A percentile compares a stretch with the other conserved stretches of the same genome.
Evolutionary conservation across 1,284 basidiomycete species (phyloP).

Genomic region (Irpex sp.): DNA sequence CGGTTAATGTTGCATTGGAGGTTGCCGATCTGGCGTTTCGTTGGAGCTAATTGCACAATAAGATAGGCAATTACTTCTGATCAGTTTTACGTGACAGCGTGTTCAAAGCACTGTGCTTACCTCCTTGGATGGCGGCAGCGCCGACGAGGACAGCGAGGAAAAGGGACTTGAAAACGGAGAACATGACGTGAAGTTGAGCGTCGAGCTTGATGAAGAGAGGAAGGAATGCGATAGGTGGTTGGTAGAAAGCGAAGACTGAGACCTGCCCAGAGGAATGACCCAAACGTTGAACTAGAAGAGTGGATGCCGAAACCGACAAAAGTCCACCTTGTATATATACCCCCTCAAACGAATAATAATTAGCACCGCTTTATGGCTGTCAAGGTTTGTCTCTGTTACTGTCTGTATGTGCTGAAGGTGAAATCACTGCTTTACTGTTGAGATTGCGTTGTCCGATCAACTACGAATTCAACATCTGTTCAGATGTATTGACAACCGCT

Average conservation of each 20-base stretch:
- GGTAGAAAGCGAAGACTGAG: conserved; percentile 4
- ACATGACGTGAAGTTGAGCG: neutral
- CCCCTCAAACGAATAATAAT: too few species aligned
- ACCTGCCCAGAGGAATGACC: neutral
- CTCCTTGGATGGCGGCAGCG: conserved; percentile 8
- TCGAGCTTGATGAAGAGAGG: conserved; percentile 2
- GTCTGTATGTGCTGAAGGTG: neutral
- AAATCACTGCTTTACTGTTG: neutral
- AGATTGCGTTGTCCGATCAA: neutral
- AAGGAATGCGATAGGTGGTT: neutral
- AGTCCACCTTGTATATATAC: neutral
- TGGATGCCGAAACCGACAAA: neutral
- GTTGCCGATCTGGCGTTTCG: conserved; percentile 27
- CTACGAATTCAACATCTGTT: neutral
- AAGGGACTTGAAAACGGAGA: conserved; percentile 8
- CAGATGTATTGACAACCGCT: conserved; percentile 1
- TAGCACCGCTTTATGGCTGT: neutral
- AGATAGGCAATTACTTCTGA: too few species aligned
- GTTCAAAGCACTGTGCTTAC: neutral
- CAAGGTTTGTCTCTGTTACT: neutral
- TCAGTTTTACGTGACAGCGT: too few species aligned
- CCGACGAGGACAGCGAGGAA: conserved; percentile 6
- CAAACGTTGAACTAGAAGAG: neutral
- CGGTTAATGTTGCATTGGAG: conserved; percentile 33
- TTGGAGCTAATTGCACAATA: neutral